These are phyloP conservation scores for Bocquillonia castaneifolia DNA, from an alignment of 441 rosid genomes.

Conservation along the genomic window DNA sequence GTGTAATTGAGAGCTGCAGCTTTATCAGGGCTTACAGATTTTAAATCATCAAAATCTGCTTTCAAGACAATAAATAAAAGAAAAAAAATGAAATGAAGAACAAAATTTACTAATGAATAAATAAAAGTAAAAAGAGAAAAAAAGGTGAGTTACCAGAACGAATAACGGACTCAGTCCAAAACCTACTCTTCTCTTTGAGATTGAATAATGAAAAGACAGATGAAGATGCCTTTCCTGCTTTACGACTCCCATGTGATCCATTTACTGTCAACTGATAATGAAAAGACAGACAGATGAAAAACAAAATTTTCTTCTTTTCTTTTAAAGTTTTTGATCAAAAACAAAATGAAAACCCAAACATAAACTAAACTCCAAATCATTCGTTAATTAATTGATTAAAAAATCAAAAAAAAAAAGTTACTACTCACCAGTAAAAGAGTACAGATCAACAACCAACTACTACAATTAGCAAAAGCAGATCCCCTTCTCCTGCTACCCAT, in stretches of 20 bases:
- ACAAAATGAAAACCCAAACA: no score
- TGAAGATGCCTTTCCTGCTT: slow-evolving; percentile 39
- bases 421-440: no score
- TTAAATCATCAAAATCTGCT: slow-evolving; percentile 71
- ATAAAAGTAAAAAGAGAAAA: neutral
- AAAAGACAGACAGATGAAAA: no score
- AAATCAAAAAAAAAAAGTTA: no score
- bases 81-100: neutral
- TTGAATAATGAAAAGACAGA: slow-evolving; percentile 84
- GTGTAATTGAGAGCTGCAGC: slow-evolving; percentile 65
- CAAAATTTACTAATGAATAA: neutral
- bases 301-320: no score
- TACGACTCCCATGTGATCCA: slow-evolving; percentile 25
- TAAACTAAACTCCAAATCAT: no score
- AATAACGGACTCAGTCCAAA: slow-evolving; percentile 88
- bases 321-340: no score
- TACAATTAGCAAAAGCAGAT: no score
- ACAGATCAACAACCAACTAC: no score
- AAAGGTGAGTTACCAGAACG: slow-evolving; percentile 40
- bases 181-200: slow-evolving; percentile 76
- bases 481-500: no score
- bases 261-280: slow-evolving; percentile 13
- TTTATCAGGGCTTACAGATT: slow-evolving; percentile 48
- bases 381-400: no score
- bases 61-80: neutral